Base-by-base conservation (phyloP, 805 yeast genomes). In the Metschnikowia cerradonensis region DNA sequence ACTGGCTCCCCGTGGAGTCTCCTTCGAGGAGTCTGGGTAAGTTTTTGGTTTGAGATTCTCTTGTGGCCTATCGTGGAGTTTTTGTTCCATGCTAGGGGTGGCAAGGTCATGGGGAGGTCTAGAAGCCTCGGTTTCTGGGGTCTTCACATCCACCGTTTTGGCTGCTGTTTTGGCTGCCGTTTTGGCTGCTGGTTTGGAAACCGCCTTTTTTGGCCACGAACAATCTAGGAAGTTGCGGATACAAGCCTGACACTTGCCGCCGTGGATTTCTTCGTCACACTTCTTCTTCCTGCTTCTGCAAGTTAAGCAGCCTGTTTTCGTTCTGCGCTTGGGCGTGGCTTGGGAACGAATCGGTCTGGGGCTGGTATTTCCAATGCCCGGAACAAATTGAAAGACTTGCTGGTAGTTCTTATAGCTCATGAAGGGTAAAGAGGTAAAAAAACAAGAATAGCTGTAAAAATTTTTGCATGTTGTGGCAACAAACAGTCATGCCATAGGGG, bases 201-300 rank as follows among this genome's bases (percentile, higher is more conserved):
- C 41, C 13, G 45, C 43, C 35, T 38, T 50, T 10, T 40, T 68
- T 3, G 75, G 71, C 78, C 78, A 74, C 52, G 71, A 65, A 52
- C 78, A 74, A 50, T 71, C 75, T 48, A 74, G 62, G 45, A 72
- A 73, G 65, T 74, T 74, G 52, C 78, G 62, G 5, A 71, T 65
- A 52, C 78, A 74, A 5, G 69, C 77, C 56, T 72, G 75, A 56
- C 78, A 74, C 55, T 74, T 74, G 5, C 78, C 78, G 50, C 67
- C 68, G 8, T 65, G 68, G 33, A 59, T 37, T 37, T 54, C 44
- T 54, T 80, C 80, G 58, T 82, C 86, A 65, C 88, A 82, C 68
- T 82, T 82, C 68, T 83, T 76, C 67, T 83, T 83, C 59, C 86
- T 75, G 53, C 78, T 75, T 48, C 87, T 73, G 63, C 89, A 83